Conservation (phyloP, 768 basidiomycete species). For the Kwoniella sp. region DNA sequence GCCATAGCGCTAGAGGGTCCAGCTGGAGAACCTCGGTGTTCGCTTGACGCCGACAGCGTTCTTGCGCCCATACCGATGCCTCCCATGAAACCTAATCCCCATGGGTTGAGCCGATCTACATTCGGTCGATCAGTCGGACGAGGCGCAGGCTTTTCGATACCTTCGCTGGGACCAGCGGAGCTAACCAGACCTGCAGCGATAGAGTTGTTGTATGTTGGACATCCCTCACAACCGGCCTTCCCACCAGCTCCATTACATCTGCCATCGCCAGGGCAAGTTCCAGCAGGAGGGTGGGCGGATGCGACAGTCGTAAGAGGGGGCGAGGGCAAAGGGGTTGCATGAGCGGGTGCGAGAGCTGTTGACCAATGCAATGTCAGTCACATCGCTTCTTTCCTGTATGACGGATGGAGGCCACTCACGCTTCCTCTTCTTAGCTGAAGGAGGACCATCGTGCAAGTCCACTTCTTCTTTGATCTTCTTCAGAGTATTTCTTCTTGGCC, state of each 20-base stretch:
- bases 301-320: constrained; percentile 30
- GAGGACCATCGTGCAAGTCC: constrained; percentile 24
- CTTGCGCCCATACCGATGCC: constrained; percentile 26
- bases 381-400: too few relatives aligned
- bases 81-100: constrained; percentile 28
- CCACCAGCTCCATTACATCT: constrained; percentile 97
- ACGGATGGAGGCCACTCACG: constrained; percentile 24
- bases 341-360: constrained; percentile 30
- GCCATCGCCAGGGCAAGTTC: constrained; percentile 97
- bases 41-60: constrained; percentile 22
- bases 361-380: background rate
- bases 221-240: constrained; percentile 86
- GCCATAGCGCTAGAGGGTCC: constrained; percentile 18
- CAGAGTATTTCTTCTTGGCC: constrained; percentile 14
- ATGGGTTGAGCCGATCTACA: constrained; percentile 17
- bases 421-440: constrained; percentile 38
- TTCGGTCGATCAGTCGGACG: constrained; percentile 36
- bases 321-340: constrained; percentile 32
- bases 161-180: constrained; percentile 57
- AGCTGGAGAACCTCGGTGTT: constrained; percentile 23
- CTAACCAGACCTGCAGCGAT: constrained; percentile 57
- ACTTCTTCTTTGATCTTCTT: constrained; percentile 31
- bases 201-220: constrained; percentile 93
- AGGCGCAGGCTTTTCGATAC: constrained; percentile 35
- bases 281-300: constrained; percentile 43